Base-by-base conservation (phyloP, 257 asterid species). In the Solanum microdontum region DNA sequence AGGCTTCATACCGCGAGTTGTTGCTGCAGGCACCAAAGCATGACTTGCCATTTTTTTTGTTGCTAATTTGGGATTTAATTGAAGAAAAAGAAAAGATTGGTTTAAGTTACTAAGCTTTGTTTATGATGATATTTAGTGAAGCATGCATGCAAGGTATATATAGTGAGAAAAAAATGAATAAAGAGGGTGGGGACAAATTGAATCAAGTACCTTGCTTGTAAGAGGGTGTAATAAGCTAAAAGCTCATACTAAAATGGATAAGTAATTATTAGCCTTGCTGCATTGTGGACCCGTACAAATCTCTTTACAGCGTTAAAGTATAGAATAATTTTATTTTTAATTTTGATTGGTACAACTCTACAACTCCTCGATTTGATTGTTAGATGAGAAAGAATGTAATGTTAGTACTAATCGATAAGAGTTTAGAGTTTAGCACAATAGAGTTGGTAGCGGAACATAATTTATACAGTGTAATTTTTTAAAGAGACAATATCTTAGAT, bases 141-240 rank as follows among this genome's bases (percentile, higher is more conserved):
- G 32, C 76, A 88, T 85, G 87, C 87, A 75, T 77, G 88, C 87
- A 85, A 80, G 88, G 26, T 73, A 91, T 96, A 90, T 94, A 92
- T 96, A 94, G 90, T 86, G 93, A 83, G 68, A 32, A 86, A 55
- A 85, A n/a, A 74, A 0, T 74, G 84, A 89, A 88, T 88, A 89
- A 92, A 91, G 92, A 30, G 36, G 10, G 64, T 55, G 11, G 64
- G 24, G 24, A 55, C 9, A 13, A 34, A 43, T 24, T 91, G 96
- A 89, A 93, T 93, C 91, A 82, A 90, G 92, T 96, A 93, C 99
- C 96, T 96, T 96, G 93, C 99, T 96, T 95, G 95, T 82, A 73
- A 90, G 88, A 85, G 55, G 94, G 92, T 93, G 89, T 87, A 89
- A 90, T 75, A 68, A 72, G 64, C 83, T 86, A 73, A 92, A 91